Base-by-base conservation (phyloP, 2,329 filamentous ascomycete species). In the Alternaria sp. region DNA sequence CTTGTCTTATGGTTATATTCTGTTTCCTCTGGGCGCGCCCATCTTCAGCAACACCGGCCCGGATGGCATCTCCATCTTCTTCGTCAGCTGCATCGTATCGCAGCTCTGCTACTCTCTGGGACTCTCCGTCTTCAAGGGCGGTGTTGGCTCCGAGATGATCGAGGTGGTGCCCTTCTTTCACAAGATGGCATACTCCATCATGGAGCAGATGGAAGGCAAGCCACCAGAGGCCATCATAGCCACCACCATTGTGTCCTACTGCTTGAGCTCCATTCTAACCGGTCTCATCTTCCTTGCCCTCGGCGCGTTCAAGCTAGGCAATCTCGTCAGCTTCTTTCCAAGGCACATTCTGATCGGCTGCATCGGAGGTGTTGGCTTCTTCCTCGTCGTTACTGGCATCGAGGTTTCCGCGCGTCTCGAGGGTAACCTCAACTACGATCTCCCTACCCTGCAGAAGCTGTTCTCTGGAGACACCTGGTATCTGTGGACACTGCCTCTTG, bases 131-230 rank as follows among this genome's bases (percentile, higher is more conserved):
- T 99, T 99, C 81, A 90, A 87, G 67, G 94, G 95, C 16, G 93
- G 92, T 4, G 89, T 99, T 60, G 95, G 95, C 5, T 98, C 95
- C 3, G 95, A 99, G 79, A 90, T 99, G 89, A 99, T 98, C 68
- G 95, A 99, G 81, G 94, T 98, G 1, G 94, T 99, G 1, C 95
- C 94, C 0, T 99, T 99, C 81, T 98, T 99, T 77, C 95, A 99
- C 81, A 97, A 94, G 73, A 99, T 99, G 94, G 94, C 95, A 0
- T 89, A 90, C 65, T 94, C 91, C 30, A 97, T 98, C 74, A 89
- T 95, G 67, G 83, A 84, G 14, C 84, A 86, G 44, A 89, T 99
- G 66, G 92, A 94, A 16, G 87, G 91, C 64, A 89, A 94, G 20
- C 89, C 95, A 27, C 89, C 92, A 1, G 90, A 95, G 70, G 91